Percentiles rank a stretch among this genome's conserved stretches.
These are phyloP conservation scores for Acanthamoeba sp. DNA, from an alignment of 208 protist species.

Conservation along the genomic window DNA sequence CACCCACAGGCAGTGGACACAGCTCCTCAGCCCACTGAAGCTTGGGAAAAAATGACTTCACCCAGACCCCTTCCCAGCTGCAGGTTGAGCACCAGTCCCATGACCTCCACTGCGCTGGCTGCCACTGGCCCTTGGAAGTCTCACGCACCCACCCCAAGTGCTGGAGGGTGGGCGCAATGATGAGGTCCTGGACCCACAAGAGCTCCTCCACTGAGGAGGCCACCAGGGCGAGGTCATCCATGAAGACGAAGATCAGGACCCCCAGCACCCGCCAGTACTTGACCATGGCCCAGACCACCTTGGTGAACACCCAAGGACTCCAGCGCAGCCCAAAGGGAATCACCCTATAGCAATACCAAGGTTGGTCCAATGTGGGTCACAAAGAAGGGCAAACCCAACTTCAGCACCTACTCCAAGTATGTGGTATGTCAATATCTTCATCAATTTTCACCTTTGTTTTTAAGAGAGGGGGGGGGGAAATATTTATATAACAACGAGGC, in stretches of 20 bases:
- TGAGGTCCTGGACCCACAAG: background rate
- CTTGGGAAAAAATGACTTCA: background rate
- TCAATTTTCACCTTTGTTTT: no score
- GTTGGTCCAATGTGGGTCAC: no score
- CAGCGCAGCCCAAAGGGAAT: background rate
- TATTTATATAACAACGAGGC: no score
- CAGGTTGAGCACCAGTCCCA: background rate
- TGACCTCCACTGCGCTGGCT: constrained; percentile 35
- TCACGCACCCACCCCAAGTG: background rate
- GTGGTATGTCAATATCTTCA: no score
- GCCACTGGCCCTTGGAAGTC: constrained; percentile 7
- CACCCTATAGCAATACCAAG: no score
- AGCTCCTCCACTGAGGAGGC: background rate
- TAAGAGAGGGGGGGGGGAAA: no score
- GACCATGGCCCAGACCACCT: no score
- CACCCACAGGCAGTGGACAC: background rate
- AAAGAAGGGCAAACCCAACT: no score
- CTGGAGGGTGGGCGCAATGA: background rate
- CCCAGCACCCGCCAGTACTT: background rate
- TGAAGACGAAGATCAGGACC: background rate
- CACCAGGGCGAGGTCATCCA: background rate
- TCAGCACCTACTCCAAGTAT: no score
- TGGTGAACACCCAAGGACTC: constrained; percentile 18
- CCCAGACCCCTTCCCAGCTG: no score
- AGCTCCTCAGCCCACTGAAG: background rate